Base-by-base conservation (phyloP, 371 early-diverging fungal genomes). In the Umbelopsis sp. region DNA sequence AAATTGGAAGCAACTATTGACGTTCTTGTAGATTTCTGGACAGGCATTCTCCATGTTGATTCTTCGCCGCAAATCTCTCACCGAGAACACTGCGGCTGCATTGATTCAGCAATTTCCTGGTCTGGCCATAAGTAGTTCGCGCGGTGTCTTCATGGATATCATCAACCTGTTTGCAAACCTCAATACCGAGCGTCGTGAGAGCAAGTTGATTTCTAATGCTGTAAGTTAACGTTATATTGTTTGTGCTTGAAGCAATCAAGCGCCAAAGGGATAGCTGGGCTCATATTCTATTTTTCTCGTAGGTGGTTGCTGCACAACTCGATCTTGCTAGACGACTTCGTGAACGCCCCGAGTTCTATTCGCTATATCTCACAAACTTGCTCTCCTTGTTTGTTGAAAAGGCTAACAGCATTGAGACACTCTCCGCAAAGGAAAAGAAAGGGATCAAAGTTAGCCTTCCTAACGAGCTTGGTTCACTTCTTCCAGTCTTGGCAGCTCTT, bases 341-440 rank as follows among this genome's bases (percentile, higher is more conserved):
- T 18, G 46, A 69, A 4, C 80, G 84, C 4, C 85, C 85, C 3
- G 91, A 87, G 65, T 80, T 81, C 41, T 88, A 90, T 48, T 80
- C 82, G 2, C 70, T 77, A 1, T 90, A 89, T 66, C 75, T 93
- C 66, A 70, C 68, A 41, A 85, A 80, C 38, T 73, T 89, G 12
- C 75, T 94, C 57, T 78, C 78, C 25, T 74, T 89, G 22, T 91
- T 92, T 74, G 85, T 91, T 18, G 93, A 92, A 18, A 91, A 88
- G 63, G 91, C 89, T n/a, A 87, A 90, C 16, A 85, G 82, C 0
- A 82, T 89, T 24, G 90, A 91, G 66, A 75, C 82, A 41, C 51
- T 74, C 20, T 74, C 88, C 53, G 73, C 77, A 53, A 75, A 86
- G 53, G 77, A 79, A 65, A 83, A 87, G 65, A 85, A 82, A 65